These are phyloP conservation scores for Lepiota brunneoincarnata DNA, from an alignment of 768 basidiomycete genomes.

Conservation along the genomic window DNA sequence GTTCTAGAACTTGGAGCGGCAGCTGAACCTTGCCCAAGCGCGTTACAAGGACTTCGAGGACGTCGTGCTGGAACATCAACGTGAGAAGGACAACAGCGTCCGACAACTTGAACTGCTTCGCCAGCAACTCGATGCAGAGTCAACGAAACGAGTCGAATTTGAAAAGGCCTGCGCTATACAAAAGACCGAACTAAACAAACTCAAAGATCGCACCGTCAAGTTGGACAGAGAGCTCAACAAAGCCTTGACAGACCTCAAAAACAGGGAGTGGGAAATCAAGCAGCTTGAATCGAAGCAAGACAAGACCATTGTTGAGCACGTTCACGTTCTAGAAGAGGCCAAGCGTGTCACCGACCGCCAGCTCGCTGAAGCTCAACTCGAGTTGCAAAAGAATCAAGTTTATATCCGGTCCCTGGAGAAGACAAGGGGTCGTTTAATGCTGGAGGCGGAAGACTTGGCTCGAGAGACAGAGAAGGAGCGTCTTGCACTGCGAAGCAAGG, in stretches of 20 bases:
- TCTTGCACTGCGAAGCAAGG: slow-evolving; percentile 61
- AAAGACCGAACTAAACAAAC: slow-evolving; percentile 64
- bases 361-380: slow-evolving; percentile 74
- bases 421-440: slow-evolving; percentile 66
- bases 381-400: slow-evolving; percentile 67
- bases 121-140: slow-evolving; percentile 75
- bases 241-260: slow-evolving; percentile 74
- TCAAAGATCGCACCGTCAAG: slow-evolving; percentile 69
- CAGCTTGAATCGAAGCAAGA: slow-evolving; percentile 86
- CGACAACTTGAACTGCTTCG: slow-evolving; percentile 69
- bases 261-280: slow-evolving; percentile 82
- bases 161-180: slow-evolving; percentile 62
- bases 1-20: slow-evolving; percentile 69
- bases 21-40: slow-evolving; percentile 65
- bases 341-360: slow-evolving; percentile 93
- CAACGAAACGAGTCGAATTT: slow-evolving; percentile 66
- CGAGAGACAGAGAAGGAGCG: slow-evolving; percentile 74
- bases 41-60: slow-evolving; percentile 90
- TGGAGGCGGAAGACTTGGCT: slow-evolving; percentile 80
- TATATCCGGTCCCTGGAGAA: slow-evolving; percentile 89
- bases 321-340: slow-evolving; percentile 93
- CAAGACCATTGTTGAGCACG: slow-evolving; percentile 98
- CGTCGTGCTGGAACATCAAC: slow-evolving; percentile 76
- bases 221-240: slow-evolving; percentile 81
- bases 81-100: slow-evolving; percentile 72